A percentile compares a stretch with the other conserved stretches of the same genome.
These are phyloP conservation scores for Coprinopsis cinerea DNA, from an alignment of 768 basidiomycete species.

Conservation along the genomic window DNA sequence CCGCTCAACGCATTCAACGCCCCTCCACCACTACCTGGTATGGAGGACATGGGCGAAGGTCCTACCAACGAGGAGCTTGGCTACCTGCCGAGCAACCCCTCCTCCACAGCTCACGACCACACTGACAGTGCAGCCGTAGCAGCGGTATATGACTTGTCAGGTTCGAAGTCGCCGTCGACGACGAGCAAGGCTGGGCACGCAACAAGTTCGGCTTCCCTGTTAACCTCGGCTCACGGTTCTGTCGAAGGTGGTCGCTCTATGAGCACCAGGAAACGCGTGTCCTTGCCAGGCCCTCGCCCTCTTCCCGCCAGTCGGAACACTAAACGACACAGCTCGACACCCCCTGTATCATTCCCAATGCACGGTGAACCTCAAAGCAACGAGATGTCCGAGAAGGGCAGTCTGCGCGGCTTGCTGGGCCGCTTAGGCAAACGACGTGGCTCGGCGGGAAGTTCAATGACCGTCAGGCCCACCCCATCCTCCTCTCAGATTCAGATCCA, in stretches of 20 bases:
- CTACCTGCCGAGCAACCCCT: not conserved
- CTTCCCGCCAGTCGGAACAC: not conserved
- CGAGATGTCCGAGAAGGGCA: not conserved
- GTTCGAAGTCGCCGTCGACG: not conserved
- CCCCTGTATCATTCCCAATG: not conserved
- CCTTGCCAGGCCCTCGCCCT: not conserved
- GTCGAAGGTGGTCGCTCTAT: not conserved
- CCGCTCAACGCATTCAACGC: not conserved
- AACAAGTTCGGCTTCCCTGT: not conserved
- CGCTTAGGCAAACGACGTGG: not conserved
- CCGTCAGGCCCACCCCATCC: not conserved
- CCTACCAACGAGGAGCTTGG: not conserved
- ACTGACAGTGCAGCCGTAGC: not conserved
- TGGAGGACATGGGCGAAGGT: not conserved
- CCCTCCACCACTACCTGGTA: not conserved
- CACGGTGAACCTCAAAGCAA: not conserved
- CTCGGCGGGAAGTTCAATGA: not conserved
- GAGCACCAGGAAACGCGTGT: not conserved
- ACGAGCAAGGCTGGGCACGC: not conserved
- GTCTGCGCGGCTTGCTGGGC: not conserved
- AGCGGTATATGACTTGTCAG: not conserved
- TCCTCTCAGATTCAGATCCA: not conserved
- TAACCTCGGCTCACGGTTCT: not conserved
- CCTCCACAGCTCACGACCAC: not conserved
- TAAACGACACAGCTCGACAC: not conserved